Evolutionary conservation across 768 basidiomycete genomes (phyloP).

Genomic region (Boletus rex-veris): DNA sequence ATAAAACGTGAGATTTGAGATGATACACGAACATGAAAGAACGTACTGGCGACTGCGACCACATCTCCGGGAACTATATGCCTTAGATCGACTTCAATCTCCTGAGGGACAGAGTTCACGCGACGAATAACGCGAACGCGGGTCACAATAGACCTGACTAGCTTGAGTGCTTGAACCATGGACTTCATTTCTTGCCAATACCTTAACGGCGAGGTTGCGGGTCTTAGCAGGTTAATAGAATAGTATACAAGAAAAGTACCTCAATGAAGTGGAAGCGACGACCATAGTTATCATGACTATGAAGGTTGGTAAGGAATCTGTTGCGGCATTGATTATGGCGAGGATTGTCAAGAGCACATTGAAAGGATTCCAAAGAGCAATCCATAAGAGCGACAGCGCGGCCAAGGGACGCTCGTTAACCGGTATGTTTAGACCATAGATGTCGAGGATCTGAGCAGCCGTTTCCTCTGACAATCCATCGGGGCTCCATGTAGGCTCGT

Average conservation of each 20-base stretch:
- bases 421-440: constrained; percentile 27
- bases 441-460: constrained; percentile 15
- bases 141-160: constrained; percentile 33
- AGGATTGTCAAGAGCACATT: constrained; percentile 32
- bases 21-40: background rate
- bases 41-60: constrained; percentile 29
- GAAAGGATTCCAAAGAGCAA: constrained; percentile 35
- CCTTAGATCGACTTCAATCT: constrained; percentile 30
- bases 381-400: constrained; percentile 27
- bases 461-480: constrained; percentile 23
- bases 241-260: constrained; percentile 11
- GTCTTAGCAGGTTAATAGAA: background rate
- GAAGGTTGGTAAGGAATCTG: constrained; percentile 32
- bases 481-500: constrained; percentile 26
- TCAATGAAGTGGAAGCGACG: constrained; percentile 32
- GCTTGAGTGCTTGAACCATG: constrained; percentile 33
- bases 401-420: constrained; percentile 32
- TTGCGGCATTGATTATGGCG: constrained; percentile 32
- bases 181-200: constrained; percentile 36
- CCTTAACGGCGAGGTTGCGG: constrained; percentile 1
- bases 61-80: constrained; percentile 34
- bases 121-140: constrained; percentile 32
- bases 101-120: constrained; percentile 17
- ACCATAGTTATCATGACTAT: constrained; percentile 36
- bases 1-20: background rate